Evolutionary conservation across 2,329 filamentous ascomycete genomes (phyloP).

Genomic region (Alternaria triticina): DNA sequence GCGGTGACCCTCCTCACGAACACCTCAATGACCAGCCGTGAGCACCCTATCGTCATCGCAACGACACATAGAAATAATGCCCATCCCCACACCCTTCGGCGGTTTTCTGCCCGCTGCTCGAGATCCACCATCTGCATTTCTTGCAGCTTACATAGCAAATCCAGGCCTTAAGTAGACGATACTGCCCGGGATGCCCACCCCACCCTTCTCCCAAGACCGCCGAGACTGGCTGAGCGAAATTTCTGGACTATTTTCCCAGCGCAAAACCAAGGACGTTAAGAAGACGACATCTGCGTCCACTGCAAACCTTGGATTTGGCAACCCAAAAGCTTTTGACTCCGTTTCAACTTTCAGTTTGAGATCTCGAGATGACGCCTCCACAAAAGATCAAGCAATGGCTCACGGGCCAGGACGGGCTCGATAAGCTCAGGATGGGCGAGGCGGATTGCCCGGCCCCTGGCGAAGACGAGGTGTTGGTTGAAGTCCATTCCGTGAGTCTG

Average conservation of each 20-base stretch:
- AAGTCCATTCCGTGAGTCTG: slow-evolving; percentile 59
- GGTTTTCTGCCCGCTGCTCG: slow-evolving; percentile 10
- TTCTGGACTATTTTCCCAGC: slow-evolving; percentile 31
- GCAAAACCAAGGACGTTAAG: slow-evolving; percentile 18
- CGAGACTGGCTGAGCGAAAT: slow-evolving; percentile 46
- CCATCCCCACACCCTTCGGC: slow-evolving; percentile 23
- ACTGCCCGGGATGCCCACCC: slow-evolving; percentile 39
- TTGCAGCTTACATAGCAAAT: slow-evolving; percentile 4
- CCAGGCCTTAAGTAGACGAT: not conserved
- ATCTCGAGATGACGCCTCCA: slow-evolving; percentile 26
- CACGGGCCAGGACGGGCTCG: slow-evolving; percentile 52
- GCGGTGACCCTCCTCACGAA: slow-evolving; percentile 64
- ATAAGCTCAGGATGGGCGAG: slow-evolving; percentile 48
- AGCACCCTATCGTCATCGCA: slow-evolving; percentile 69
- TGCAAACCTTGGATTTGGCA: not conserved
- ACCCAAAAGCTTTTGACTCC: slow-evolving; percentile 14
- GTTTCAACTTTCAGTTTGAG: slow-evolving; percentile 14
- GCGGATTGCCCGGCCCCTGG: slow-evolving; percentile 43
- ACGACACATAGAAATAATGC: slow-evolving; percentile 24
- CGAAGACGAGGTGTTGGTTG: slow-evolving; percentile 57
- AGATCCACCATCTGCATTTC: slow-evolving; percentile 8
- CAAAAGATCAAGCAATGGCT: slow-evolving; percentile 51
- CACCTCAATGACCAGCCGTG: slow-evolving; percentile 64
- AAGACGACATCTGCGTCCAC: slow-evolving; percentile 17
- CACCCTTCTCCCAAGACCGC: slow-evolving; percentile 44